Conservation (phyloP, 1,139 yeast genomes). For the Hyphopichia buzzinii region DNA sequence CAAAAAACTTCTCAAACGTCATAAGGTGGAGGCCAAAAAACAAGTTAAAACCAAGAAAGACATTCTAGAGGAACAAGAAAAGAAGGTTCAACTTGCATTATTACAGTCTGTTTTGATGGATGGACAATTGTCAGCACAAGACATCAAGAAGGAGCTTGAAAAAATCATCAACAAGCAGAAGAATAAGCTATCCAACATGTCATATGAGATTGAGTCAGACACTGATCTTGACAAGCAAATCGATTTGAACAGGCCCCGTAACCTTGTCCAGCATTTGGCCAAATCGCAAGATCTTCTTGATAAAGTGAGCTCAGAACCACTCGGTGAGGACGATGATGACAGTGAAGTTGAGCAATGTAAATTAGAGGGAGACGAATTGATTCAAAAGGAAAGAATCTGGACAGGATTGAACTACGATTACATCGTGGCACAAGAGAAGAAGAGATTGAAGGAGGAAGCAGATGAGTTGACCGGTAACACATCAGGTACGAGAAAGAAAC, state of each 20-base stretch:
- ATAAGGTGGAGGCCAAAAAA: background rate
- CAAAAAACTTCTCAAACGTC: background rate
- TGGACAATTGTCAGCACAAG: slow-evolving; percentile 9
- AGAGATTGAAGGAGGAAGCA: slow-evolving; percentile 79
- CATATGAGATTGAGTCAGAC: slow-evolving; percentile 18
- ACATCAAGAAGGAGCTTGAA: slow-evolving; percentile 9
- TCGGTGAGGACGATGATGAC: slow-evolving; percentile 68
- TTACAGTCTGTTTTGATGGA: slow-evolving; percentile 4
- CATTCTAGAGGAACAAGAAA: background rate
- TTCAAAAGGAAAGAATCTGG: slow-evolving; percentile 79
- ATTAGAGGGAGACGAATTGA: slow-evolving; percentile 64
- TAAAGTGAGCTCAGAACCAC: slow-evolving; percentile 58
- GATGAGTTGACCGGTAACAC: slow-evolving; percentile 80
- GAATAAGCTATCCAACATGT: slow-evolving; percentile 15
- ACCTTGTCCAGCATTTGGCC: slow-evolving; percentile 51
- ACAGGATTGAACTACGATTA: slow-evolving; percentile 84
- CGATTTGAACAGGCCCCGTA: slow-evolving; percentile 50
- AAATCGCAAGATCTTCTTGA: slow-evolving; percentile 53
- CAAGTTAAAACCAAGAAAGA: background rate
- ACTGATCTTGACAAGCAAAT: slow-evolving; percentile 18
- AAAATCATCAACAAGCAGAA: slow-evolving; percentile 17
- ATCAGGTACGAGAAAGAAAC: slow-evolving; percentile 43
- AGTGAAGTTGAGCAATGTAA: slow-evolving; percentile 64
- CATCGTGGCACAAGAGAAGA: slow-evolving; percentile 79
- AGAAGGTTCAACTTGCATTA: background rate